phyloP scores from a whole-genome alignment of 768 basidiomycete species.

The Pleurotus salmoneostramineus region DNA sequence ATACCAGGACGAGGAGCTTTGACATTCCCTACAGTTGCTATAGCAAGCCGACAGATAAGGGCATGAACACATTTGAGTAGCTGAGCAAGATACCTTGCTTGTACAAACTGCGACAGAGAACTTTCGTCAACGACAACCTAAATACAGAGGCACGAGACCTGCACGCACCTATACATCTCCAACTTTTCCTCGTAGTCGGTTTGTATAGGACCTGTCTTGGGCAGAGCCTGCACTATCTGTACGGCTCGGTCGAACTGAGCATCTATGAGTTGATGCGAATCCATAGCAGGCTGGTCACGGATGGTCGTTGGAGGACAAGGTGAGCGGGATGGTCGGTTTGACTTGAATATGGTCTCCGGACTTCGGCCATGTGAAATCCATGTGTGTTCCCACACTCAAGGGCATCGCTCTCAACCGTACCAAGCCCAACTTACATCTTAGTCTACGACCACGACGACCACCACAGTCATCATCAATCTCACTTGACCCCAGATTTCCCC shows the following conservation, averaged over 20 bases:
- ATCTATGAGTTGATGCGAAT: constrained; percentile 65
- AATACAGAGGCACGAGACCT: background rate
- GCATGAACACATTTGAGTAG: constrained; percentile 6
- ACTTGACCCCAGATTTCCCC: background rate
- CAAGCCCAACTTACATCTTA: background rate
- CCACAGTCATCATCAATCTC: background rate
- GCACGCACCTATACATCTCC: constrained; percentile 79
- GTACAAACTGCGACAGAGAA: constrained; percentile 42
- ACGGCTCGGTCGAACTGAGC: constrained; percentile 92
- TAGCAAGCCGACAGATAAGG: background rate
- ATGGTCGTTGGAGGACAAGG: background rate
- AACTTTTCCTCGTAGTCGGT: constrained; percentile 95
- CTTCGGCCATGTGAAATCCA: constrained; percentile 1
- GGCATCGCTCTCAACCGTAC: background rate
- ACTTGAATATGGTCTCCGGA: background rate
- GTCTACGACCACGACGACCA: background rate
- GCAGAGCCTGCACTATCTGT: constrained; percentile 87
- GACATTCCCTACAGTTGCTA: constrained; percentile 91
- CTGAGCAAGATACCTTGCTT: constrained; percentile 70
- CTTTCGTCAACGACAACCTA: background rate
- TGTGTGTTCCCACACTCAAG: background rate
- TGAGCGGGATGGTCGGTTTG: background rate
- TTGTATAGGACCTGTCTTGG: constrained; percentile 93
- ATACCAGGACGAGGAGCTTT: constrained; percentile 74
- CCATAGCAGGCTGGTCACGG: constrained; percentile 33